A percentile compares a stretch with the other conserved stretches of the same genome.
phyloP scores from a whole-genome alignment of 2,329 filamentous ascomycete genomes.

The Cordyceps fumosorosea region DNA sequence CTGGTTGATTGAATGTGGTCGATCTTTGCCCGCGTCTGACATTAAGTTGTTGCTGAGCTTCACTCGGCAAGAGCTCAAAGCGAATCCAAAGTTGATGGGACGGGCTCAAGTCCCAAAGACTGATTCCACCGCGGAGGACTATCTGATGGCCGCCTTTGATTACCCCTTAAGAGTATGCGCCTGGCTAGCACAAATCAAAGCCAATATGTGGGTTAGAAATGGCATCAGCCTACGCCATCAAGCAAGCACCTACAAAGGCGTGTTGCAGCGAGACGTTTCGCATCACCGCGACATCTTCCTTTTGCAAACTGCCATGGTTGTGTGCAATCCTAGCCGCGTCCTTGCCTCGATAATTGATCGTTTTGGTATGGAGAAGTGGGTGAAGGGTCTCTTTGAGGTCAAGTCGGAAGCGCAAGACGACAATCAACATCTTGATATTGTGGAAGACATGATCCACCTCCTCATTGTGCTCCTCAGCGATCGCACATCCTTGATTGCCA shows the following conservation, averaged over 20 bases:
- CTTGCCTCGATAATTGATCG: conserved; percentile 86
- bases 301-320: conserved; percentile 80
- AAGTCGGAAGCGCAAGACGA: conserved; percentile 76
- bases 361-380: conserved; percentile 83
- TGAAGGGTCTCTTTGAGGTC: conserved; percentile 71
- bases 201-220: conserved; percentile 97
- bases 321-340: conserved; percentile 76
- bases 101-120: conserved; percentile 49
- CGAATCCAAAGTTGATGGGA: conserved; percentile 57
- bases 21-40: conserved; percentile 61
- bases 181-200: conserved; percentile 97
- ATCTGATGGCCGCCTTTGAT: conserved; percentile 82
- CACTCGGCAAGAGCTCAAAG: conserved; percentile 61
- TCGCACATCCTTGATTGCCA: conserved; percentile 68
- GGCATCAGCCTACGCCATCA: conserved; percentile 94
- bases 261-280: conserved; percentile 82
- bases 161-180: conserved; percentile 89
- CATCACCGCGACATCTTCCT: conserved; percentile 94
- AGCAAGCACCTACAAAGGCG: conserved; percentile 85
- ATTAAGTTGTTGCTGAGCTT: conserved; percentile 66
- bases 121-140: conserved; percentile 62
- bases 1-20: conserved; percentile 88
- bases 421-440: conserved; percentile 79
- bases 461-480: conserved; percentile 88
- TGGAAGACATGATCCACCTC: conserved; percentile 92